phyloP scores from a whole-genome alignment of 2,329 filamentous ascomycete genomes.

The Xylariales sp. region DNA sequence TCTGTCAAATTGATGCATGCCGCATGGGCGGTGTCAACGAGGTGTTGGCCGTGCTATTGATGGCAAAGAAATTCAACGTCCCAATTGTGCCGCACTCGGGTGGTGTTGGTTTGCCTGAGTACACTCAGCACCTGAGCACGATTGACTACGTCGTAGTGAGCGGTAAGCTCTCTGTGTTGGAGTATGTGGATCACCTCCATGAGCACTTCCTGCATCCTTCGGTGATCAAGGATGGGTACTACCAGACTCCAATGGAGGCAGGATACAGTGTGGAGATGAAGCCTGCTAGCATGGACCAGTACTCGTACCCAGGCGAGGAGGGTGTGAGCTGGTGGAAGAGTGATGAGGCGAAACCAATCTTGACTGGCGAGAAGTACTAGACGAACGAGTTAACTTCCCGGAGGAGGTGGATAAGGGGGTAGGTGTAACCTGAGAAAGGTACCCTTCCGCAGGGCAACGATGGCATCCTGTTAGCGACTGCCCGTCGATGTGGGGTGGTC shows the following conservation, averaged over 20 bases:
- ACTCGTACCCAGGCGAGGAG: slow-evolving; percentile 69
- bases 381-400: not conserved
- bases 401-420: slow-evolving; percentile 9
- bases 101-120: slow-evolving; percentile 86
- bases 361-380: slow-evolving; percentile 57
- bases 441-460: slow-evolving; percentile 27
- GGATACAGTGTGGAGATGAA: slow-evolving; percentile 96
- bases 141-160: slow-evolving; percentile 89
- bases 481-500: not conserved
- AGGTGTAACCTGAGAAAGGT: slow-evolving; percentile 9
- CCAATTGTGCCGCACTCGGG: slow-evolving; percentile 87
- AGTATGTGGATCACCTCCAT: slow-evolving; percentile 91
- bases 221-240: slow-evolving; percentile 78
- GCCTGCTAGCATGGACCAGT: slow-evolving; percentile 77
- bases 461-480: slow-evolving; percentile 24
- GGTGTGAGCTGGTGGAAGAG: slow-evolving; percentile 83
- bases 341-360: slow-evolving; percentile 70
- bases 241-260: slow-evolving; percentile 75
- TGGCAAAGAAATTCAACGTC: slow-evolving; percentile 73
- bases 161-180: slow-evolving; percentile 75
- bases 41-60: slow-evolving; percentile 81
- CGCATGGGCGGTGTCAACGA: slow-evolving; percentile 88
- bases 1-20: slow-evolving; percentile 88
- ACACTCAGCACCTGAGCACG: slow-evolving; percentile 87
- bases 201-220: slow-evolving; percentile 86